Percentiles rank a stretch among this genome's conserved stretches.
phyloP scores from a whole-genome alignment of 1,139 yeast species.

The Tardiomyces blankii region DNA sequence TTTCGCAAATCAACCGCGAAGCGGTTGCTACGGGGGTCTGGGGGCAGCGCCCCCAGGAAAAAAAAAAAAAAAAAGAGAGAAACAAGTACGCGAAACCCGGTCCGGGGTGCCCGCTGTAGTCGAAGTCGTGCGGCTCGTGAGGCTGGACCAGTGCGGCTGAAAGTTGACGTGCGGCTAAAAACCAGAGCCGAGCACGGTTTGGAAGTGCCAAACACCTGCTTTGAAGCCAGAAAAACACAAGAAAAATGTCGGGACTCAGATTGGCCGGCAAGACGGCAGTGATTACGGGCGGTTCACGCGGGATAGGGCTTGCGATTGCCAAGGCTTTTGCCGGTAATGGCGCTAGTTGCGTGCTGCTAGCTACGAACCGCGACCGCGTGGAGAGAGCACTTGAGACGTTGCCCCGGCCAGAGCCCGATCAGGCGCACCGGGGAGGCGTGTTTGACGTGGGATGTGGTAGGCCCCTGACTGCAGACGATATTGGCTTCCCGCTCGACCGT shows the following conservation, averaged over 20 bases:
- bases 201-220: no score
- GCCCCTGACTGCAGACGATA: constrained; percentile 15
- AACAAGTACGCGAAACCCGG: no score
- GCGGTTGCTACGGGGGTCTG: no score
- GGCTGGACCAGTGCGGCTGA: no score
- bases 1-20: no score
- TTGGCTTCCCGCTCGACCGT: constrained; percentile 8
- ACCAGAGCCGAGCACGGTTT: no score
- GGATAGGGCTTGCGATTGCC: constrained; percentile 68
- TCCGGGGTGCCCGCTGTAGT: no score
- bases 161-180: no score
- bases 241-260: neutral
- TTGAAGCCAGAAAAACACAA: neutral
- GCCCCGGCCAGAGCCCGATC: constrained; percentile 24
- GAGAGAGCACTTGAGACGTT: constrained; percentile 27
- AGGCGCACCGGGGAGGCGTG: constrained; percentile 38
- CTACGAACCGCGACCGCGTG: constrained; percentile 39
- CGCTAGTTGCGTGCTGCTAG: constrained; percentile 47
- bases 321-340: constrained; percentile 48
- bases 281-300: constrained; percentile 84
- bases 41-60: no score
- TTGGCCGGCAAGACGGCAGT: constrained; percentile 1
- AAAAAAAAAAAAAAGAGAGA: no score
- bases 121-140: no score
- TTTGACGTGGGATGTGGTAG: constrained; percentile 36